These are phyloP conservation scores for Stephania cephalantha DNA, from an alignment of 164 flowering plant genomes.

Conservation along the genomic window DNA sequence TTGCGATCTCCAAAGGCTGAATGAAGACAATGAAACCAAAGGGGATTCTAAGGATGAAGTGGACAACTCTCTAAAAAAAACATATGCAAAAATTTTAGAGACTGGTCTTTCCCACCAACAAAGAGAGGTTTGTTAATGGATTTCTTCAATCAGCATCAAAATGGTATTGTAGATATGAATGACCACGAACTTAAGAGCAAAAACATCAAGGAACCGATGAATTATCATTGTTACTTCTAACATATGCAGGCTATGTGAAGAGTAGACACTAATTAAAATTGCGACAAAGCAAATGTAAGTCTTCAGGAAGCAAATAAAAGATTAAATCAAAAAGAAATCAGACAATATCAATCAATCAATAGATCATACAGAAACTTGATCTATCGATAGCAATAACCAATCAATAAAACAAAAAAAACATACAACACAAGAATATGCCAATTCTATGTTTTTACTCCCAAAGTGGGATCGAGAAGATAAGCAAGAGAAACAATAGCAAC, in stretches of 20 bases:
- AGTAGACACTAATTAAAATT: background rate
- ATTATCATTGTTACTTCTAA: background rate
- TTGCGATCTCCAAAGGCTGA: too few relatives aligned
- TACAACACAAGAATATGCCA: background rate
- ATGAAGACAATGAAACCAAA: too few relatives aligned
- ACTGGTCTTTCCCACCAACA: too few relatives aligned
- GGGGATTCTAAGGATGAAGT: too few relatives aligned
- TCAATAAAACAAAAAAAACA: conserved; percentile 11
- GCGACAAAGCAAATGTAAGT: background rate
- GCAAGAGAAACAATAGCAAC: conserved; percentile 6
- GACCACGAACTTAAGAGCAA: background rate
- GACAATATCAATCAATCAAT: background rate
- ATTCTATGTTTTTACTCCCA: background rate
- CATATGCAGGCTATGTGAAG: background rate
- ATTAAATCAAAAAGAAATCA: background rate
- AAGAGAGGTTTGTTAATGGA: too few relatives aligned
- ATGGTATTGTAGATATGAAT: too few relatives aligned
- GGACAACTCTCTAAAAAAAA: too few relatives aligned
- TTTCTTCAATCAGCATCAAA: too few relatives aligned
- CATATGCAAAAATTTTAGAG: too few relatives aligned
- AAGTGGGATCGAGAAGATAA: background rate
- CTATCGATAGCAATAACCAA: conserved; percentile 5
- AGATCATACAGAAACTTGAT: conserved; percentile 5
- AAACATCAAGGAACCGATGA: background rate
- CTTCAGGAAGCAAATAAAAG: background rate